A percentile compares a stretch with the other conserved stretches of the same genome.
phyloP scores from a whole-genome alignment of 495 filamentous ascomycete species.

The Chaetomium cochliodes region DNA sequence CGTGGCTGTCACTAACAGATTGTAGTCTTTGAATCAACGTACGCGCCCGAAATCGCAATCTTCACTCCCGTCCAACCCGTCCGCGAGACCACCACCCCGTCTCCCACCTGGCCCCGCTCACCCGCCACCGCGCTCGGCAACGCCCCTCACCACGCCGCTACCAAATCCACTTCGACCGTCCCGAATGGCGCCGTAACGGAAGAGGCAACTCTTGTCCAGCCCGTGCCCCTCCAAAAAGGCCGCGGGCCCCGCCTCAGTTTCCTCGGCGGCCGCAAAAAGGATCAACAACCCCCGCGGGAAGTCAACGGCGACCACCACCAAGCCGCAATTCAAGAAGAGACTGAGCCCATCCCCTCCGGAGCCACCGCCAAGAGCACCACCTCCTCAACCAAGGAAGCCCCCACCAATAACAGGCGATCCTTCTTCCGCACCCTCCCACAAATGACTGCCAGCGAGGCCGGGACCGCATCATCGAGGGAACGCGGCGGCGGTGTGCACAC shows the following conservation, averaged over 20 bases:
- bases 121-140: constrained; percentile 31
- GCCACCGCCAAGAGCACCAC: constrained; percentile 1
- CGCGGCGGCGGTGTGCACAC: neutral
- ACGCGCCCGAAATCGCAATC: constrained; percentile 58
- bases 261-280: constrained; percentile 47
- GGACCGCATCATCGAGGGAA: neutral
- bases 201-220: constrained; percentile 42
- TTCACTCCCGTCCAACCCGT: constrained; percentile 47
- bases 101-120: constrained; percentile 45
- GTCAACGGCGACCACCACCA: constrained; percentile 4
- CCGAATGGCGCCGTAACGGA: constrained; percentile 39
- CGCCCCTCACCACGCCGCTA: constrained; percentile 14
- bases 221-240: constrained; percentile 41
- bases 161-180: constrained; percentile 27
- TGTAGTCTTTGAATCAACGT: constrained; percentile 60
- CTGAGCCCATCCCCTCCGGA: neutral
- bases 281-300: constrained; percentile 19
- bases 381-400: constrained; percentile 28
- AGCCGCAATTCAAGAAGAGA: constrained; percentile 2
- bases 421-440: constrained; percentile 34
- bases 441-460: constrained; percentile 3
- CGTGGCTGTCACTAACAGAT: constrained; percentile 8
- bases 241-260: constrained; percentile 52
- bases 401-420: constrained; percentile 29
- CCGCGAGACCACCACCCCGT: constrained; percentile 37